These are phyloP conservation scores for Botrytis paeoniae DNA, from an alignment of 2,329 filamentous ascomycete species.

Conservation along the genomic window DNA sequence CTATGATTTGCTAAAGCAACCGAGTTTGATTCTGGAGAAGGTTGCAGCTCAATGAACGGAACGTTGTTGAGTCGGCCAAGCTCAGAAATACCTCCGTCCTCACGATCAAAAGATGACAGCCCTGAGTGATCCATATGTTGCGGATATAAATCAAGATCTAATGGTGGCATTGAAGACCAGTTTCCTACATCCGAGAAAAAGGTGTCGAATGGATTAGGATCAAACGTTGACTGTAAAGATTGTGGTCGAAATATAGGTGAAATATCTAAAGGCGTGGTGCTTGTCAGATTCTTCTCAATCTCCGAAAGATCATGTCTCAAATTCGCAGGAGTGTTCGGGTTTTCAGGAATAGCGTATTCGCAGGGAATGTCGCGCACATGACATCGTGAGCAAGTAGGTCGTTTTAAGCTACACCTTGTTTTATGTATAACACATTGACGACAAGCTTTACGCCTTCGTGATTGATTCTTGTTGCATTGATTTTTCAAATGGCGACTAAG, in stretches of 20 bases:
- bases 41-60: neutral
- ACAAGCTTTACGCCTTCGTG: neutral
- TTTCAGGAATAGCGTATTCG: neutral
- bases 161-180: neutral
- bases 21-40: neutral
- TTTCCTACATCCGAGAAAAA: neutral
- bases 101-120: neutral
- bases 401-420: neutral
- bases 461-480: neutral
- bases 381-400: neutral
- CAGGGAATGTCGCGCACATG: neutral
- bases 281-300: neutral
- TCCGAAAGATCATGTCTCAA: neutral
- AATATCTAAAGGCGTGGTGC: neutral
- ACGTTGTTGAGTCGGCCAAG: neutral
- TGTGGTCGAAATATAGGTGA: neutral
- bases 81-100: neutral
- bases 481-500: neutral
- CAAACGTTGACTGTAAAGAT: neutral
- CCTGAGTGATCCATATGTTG: neutral
- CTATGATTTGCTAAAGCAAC: neutral
- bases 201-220: neutral
- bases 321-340: neutral
- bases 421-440: neutral
- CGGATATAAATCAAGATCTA: neutral